A percentile compares a stretch with the other conserved stretches of the same genome.
Conservation (phyloP, 2,329 filamentous ascomycete species). For the Colletotrichum acutatum region DNA sequence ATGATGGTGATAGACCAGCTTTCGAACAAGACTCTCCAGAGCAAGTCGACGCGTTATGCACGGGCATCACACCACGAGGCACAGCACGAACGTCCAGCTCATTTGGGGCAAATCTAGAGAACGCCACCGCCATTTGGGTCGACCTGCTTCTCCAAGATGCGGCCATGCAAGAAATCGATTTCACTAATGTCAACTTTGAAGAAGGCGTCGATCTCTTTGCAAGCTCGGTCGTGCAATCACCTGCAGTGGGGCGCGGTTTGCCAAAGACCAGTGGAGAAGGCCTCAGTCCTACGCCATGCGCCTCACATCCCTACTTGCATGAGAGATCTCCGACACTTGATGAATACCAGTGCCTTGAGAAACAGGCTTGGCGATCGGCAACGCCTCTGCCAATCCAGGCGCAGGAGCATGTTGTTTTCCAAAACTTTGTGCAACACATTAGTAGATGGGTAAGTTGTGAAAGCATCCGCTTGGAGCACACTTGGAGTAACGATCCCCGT, state of each 20-base stretch:
- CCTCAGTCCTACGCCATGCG: background rate
- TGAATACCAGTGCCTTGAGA: conserved; percentile 18
- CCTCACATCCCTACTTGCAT: conserved; percentile 5
- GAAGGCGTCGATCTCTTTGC: background rate
- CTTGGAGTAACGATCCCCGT: background rate
- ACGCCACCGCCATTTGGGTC: conserved; percentile 30
- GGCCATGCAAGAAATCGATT: conserved; percentile 18
- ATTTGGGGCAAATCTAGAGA: conserved; percentile 18
- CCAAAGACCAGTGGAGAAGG: background rate
- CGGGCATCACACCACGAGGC: background rate
- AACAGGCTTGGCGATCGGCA: conserved; percentile 15
- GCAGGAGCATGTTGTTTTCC: conserved; percentile 20
- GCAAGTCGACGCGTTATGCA: background rate
- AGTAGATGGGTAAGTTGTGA: conserved; percentile 10
- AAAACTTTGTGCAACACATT: conserved; percentile 29
- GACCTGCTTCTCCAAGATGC: conserved; percentile 26
- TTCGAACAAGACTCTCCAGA: background rate
- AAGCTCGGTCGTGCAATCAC: conserved; percentile 10
- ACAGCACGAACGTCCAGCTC: conserved; percentile 14
- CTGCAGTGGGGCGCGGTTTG: background rate
- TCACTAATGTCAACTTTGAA: background rate
- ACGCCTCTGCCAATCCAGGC: background rate
- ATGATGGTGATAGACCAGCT: background rate
- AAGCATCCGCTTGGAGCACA: too few species aligned
- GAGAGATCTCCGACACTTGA: background rate